These are phyloP conservation scores for Beta macrorhiza DNA, from an alignment of 179 eudicot genomes.

Conservation along the genomic window DNA sequence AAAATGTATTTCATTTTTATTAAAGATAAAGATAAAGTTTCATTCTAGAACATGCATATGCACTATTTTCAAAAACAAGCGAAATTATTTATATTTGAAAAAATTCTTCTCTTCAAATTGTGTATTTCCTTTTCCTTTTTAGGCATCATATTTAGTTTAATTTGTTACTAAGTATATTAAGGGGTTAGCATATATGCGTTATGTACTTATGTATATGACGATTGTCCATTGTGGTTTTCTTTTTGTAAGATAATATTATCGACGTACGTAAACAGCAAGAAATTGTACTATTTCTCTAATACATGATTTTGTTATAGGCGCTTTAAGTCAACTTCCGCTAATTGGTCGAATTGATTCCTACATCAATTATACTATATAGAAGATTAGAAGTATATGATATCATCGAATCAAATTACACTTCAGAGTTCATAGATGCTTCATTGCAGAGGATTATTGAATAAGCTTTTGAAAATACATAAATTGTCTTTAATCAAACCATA, in stretches of 20 bases:
- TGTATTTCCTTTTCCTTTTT: background rate
- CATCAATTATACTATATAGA: background rate
- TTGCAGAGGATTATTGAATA: background rate
- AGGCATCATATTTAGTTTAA: background rate
- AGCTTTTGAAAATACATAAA: background rate
- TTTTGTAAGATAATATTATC: constrained; percentile 1
- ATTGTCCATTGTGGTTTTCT: background rate
- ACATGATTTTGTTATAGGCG: background rate
- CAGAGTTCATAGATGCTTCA: background rate
- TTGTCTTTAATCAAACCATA: background rate
- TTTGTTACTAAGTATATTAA: background rate
- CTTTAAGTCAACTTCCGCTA: constrained; percentile 30
- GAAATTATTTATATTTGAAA: background rate
- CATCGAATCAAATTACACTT: background rate
- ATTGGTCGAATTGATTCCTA: constrained; percentile 29
- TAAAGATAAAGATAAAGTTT: no score
- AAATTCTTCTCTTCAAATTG: background rate
- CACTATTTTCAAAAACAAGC: no score
- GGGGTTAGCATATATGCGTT: background rate
- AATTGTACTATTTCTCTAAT: constrained; percentile 2
- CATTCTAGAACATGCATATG: no score
- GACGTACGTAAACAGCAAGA: background rate
- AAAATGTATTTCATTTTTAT: no score
- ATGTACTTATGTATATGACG: background rate
- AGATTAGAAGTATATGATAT: background rate